phyloP scores from a whole-genome alignment of 106 monocot genomes.

The Iris macrosiphon region DNA sequence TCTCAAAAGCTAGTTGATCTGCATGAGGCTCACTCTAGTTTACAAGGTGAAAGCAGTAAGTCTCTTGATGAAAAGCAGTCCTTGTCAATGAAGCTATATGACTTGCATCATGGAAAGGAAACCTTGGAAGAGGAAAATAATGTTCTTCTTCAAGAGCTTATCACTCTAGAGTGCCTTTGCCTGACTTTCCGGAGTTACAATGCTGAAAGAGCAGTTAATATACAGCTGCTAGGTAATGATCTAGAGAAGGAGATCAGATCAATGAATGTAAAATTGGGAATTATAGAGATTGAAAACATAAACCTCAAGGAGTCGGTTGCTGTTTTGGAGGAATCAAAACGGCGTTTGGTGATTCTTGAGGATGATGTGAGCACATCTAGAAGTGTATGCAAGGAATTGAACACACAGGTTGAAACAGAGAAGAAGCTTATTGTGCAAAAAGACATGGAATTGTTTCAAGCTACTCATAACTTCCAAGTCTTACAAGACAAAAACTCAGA shows the following conservation, averaged over 20 bases:
- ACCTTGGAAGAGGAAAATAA: slow-evolving; percentile 21
- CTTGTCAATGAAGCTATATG: slow-evolving; percentile 20
- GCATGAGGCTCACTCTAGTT: slow-evolving; percentile 4
- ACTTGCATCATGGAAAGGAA: slow-evolving; percentile 10
- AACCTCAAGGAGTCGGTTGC: slow-evolving; percentile 24
- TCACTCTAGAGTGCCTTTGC: slow-evolving; percentile 43
- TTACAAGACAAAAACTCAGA: slow-evolving; percentile 1
- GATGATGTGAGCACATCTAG: slow-evolving; percentile 23
- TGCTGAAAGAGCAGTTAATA: slow-evolving; percentile 28
- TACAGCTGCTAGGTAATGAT: slow-evolving; percentile 19
- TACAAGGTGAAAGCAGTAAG: slow-evolving; percentile 19
- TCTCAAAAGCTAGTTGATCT: slow-evolving; percentile 14
- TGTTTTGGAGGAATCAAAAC: slow-evolving; percentile 27
- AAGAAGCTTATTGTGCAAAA: slow-evolving; percentile 10
- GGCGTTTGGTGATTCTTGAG: slow-evolving; percentile 18
- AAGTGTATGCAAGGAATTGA: slow-evolving; percentile 19
- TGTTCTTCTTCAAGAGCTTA: slow-evolving; percentile 26
- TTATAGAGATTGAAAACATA: slow-evolving; percentile 34
- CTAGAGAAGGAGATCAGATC: slow-evolving; percentile 18
- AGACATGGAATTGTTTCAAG: slow-evolving; percentile 12
- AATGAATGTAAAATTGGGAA: slow-evolving; percentile 20
- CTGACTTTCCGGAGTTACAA: slow-evolving; percentile 27
- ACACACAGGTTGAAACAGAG: slow-evolving; percentile 10
- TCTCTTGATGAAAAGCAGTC: slow-evolving; percentile 20
- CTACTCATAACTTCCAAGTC: too few relatives aligned